Conservation (phyloP, 345 rosid genomes). For the Syzygium jambos region DNA sequence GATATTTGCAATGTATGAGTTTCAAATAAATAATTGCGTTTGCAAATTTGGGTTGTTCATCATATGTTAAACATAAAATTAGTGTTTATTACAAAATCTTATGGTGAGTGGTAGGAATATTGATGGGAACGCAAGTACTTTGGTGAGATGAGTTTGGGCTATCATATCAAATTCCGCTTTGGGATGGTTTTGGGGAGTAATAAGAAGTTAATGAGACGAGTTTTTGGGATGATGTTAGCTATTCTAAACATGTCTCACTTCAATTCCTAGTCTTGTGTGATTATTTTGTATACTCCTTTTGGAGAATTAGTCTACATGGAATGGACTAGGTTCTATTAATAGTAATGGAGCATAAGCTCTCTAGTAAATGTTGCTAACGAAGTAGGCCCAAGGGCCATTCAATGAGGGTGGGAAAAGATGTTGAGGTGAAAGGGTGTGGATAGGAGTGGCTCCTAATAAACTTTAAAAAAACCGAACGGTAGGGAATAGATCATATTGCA, state of each 20-base stretch:
- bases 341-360: background rate
- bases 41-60: background rate
- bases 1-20: background rate
- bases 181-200: background rate
- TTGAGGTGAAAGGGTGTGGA: background rate
- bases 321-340: background rate
- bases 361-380: background rate
- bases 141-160: background rate
- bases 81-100: background rate
- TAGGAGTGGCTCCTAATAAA: background rate
- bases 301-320: background rate
- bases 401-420: background rate
- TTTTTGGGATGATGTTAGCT: background rate
- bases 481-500: background rate
- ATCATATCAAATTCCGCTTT: background rate
- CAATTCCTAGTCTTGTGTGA: background rate
- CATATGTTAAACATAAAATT: background rate
- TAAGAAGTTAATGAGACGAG: background rate
- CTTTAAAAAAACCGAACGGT: fast-evolving
- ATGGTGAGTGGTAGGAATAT: background rate
- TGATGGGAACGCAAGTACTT: background rate
- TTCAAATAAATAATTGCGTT: background rate
- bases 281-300: background rate
- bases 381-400: background rate
- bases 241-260: background rate